Conservation (phyloP, 805 yeast species). For the Ogataea ganodermae region DNA sequence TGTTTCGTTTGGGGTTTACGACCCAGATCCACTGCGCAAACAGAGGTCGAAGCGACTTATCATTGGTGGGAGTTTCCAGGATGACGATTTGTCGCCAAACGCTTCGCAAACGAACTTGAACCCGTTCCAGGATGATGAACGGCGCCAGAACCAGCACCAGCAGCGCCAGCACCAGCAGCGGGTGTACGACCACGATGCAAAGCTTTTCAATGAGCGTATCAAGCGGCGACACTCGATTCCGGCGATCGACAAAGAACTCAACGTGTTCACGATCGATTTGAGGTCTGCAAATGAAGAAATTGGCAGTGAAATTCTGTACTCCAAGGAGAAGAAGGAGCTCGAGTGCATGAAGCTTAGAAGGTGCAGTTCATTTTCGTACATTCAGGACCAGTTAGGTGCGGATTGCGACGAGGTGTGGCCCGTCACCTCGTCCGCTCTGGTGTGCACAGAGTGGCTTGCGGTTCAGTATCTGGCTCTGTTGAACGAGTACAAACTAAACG, state of each 20-base stretch:
- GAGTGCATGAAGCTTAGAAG: conserved; percentile 28
- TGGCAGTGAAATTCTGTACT: conserved; percentile 13
- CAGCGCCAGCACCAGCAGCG: background rate
- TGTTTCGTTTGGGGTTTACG: conserved; percentile 1
- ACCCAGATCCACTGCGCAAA: conserved; percentile 13
- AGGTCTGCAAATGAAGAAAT: conserved; percentile 27
- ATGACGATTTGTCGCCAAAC: conserved; percentile 13
- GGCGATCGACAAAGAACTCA: conserved; percentile 35
- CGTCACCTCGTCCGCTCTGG: conserved; percentile 15
- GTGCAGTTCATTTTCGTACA: conserved; percentile 37
- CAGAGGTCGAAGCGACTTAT: conserved; percentile 24
- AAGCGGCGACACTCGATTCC: conserved; percentile 45
- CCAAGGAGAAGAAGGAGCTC: conserved; percentile 2
- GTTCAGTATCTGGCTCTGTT: conserved; percentile 25
- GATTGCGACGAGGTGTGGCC: conserved; percentile 22
- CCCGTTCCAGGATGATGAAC: conserved; percentile 13
- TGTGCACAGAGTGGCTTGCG: conserved; percentile 30
- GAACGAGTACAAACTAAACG: conserved; percentile 21
- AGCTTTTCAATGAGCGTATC: conserved; percentile 26
- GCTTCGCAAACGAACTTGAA: conserved; percentile 4
- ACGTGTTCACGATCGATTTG: conserved; percentile 30
- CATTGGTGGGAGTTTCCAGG: conserved; percentile 29
- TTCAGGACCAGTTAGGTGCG: conserved; percentile 20
- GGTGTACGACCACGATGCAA: conserved; percentile 22
- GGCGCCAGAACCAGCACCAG: no score